phyloP scores from a whole-genome alignment of 208 protist genomes.

The Acanthamoeba triangularis region DNA sequence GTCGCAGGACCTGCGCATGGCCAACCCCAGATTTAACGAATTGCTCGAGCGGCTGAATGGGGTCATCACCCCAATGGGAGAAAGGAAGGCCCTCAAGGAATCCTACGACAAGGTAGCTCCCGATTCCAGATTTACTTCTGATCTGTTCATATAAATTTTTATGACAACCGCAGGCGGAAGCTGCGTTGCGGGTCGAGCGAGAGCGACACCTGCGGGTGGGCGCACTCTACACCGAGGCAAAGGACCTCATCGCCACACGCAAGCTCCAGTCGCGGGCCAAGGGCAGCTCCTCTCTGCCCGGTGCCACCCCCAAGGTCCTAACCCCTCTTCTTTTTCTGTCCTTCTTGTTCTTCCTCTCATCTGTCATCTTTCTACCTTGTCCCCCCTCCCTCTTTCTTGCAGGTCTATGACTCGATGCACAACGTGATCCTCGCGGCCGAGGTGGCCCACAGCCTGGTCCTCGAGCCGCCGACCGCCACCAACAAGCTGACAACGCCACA shows the following conservation, averaged over 20 bases:
- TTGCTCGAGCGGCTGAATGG: background rate
- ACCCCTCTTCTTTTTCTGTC: too few relatives aligned
- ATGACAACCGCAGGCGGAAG: background rate
- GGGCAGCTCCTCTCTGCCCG: background rate
- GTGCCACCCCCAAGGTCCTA: background rate
- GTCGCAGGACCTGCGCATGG: background rate
- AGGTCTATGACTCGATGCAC: background rate
- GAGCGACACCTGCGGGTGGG: background rate
- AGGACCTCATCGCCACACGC: background rate
- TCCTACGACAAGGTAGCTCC: background rate
- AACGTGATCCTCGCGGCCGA: background rate
- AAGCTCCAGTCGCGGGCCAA: background rate
- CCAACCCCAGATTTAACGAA: background rate
- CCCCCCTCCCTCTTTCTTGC: too few relatives aligned
- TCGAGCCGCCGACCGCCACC: background rate
- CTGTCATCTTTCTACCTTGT: too few relatives aligned
- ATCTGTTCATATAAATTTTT: too few relatives aligned
- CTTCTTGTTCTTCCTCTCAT: too few relatives aligned
- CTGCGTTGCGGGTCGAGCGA: background rate
- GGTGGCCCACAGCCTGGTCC: background rate
- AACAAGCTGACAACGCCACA: too few relatives aligned
- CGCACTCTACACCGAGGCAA: background rate
- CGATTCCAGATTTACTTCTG: background rate
- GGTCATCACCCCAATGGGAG: background rate
- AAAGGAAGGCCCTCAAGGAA: background rate